Evolutionary conservation across 345 rosid species (phyloP).

Genomic region (Eucalyptus victrix): DNA sequence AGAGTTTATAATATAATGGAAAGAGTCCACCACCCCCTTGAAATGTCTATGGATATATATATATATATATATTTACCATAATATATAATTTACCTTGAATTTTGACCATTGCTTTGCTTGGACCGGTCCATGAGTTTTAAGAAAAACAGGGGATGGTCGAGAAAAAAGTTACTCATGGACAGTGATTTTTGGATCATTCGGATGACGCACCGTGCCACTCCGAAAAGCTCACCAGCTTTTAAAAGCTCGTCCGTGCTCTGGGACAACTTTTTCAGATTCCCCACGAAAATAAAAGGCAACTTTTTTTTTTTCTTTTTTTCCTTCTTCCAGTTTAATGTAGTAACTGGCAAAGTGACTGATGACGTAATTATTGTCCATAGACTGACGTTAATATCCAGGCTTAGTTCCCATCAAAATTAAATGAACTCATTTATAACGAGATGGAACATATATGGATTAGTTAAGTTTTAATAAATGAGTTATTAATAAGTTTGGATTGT

Average conservation of each 20-base stretch:
- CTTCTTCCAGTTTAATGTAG: background rate
- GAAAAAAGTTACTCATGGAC: background rate
- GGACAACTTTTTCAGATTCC: background rate
- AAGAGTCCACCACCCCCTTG: background rate
- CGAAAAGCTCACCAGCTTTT: background rate
- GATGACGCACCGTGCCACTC: background rate
- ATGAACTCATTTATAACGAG: no score
- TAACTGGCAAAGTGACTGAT: background rate
- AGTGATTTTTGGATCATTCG: background rate
- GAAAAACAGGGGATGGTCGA: background rate
- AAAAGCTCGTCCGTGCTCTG: background rate
- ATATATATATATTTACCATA: background rate
- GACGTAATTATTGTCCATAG: background rate
- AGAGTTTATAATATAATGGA: background rate
- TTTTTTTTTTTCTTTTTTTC: background rate
- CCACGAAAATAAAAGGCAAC: background rate
- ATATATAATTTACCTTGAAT: background rate
- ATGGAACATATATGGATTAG: no score
- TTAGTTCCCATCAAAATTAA: background rate
- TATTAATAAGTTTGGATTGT: no score
- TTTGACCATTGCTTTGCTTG: background rate
- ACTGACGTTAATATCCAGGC: background rate
- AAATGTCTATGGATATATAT: background rate
- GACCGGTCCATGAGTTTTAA: background rate
- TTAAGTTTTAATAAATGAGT: no score